phyloP scores from a whole-genome alignment of 2,329 filamentous ascomycete species.

The Diaporthe capsici region DNA sequence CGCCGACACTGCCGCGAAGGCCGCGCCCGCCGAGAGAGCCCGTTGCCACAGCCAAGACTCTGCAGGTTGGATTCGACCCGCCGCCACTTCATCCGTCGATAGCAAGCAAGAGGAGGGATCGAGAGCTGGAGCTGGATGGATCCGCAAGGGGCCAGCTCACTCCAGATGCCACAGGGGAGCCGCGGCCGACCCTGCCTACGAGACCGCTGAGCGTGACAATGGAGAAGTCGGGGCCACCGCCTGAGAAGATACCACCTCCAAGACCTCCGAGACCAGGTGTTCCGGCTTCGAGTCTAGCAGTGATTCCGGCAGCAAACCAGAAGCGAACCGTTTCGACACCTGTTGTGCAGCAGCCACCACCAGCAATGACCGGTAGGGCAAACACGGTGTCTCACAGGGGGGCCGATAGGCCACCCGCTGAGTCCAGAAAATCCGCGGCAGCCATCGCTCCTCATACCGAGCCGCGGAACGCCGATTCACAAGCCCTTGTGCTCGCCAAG shows the following conservation, averaged over 20 bases:
- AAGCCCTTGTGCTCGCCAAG: constrained; percentile 36
- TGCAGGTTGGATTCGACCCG: constrained; percentile 61
- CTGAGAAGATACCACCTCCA: constrained; percentile 57
- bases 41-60: constrained; percentile 50
- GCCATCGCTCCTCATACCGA: constrained; percentile 24
- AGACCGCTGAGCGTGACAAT: constrained; percentile 59
- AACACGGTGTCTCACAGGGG: constrained; percentile 63
- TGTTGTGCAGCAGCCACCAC: constrained; percentile 58
- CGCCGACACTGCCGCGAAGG: constrained; percentile 63
- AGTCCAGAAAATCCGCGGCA: constrained; percentile 52
- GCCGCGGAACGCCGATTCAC: constrained; percentile 24
- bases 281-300: constrained; percentile 25
- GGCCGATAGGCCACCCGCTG: constrained; percentile 54
- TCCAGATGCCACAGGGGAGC: constrained; percentile 59
- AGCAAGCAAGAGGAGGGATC: constrained; percentile 59
- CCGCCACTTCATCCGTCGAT: constrained; percentile 67
- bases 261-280: constrained; percentile 57
- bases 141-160: constrained; percentile 53
- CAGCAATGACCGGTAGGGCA: constrained; percentile 60
- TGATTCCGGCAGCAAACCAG: constrained; percentile 45
- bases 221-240: constrained; percentile 47
- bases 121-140: constrained; percentile 60
- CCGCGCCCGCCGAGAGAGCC: constrained; percentile 63
- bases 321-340: constrained; percentile 64
- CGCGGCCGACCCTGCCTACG: constrained; percentile 63